phyloP scores from a whole-genome alignment of 495 filamentous ascomycete genomes.

The Penicillium silybi region DNA sequence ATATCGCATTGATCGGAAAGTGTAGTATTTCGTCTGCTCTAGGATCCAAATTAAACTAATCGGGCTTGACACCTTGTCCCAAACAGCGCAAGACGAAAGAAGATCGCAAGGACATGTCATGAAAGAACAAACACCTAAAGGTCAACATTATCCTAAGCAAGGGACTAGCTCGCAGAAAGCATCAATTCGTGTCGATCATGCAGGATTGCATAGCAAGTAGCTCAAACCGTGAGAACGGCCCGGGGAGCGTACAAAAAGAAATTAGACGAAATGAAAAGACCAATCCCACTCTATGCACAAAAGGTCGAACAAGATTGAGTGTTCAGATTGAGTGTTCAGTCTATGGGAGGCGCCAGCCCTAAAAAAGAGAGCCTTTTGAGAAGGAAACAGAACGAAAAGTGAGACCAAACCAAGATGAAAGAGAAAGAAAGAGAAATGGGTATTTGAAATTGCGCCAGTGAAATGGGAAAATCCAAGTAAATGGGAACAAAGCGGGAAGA shows the following conservation, averaged over 20 bases:
- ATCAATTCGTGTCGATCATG: slow-evolving; percentile 13
- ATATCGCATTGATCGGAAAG: background rate
- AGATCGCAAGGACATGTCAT: background rate
- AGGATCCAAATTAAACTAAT: background rate
- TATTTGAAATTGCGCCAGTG: background rate
- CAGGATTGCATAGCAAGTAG: background rate
- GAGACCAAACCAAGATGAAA: background rate
- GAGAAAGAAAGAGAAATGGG: background rate
- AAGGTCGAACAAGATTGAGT: background rate
- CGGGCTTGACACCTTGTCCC: background rate
- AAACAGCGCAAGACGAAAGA: background rate
- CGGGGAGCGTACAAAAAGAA: background rate
- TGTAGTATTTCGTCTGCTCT: background rate
- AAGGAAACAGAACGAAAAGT: slow-evolving; percentile 1
- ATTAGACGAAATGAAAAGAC: background rate
- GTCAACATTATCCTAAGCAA: background rate
- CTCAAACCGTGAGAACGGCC: background rate
- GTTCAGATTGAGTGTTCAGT: slow-evolving; percentile 14
- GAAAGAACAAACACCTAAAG: background rate
- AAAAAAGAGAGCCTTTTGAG: slow-evolving; percentile 10
- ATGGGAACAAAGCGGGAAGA: background rate
- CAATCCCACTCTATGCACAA: slow-evolving; percentile 21
- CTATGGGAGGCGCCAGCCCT: slow-evolving; percentile 21
- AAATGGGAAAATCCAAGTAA: background rate
- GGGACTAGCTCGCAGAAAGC: background rate